Base-by-base conservation (phyloP, 129 eudicot genomes). In the Silybum marianum region DNA sequence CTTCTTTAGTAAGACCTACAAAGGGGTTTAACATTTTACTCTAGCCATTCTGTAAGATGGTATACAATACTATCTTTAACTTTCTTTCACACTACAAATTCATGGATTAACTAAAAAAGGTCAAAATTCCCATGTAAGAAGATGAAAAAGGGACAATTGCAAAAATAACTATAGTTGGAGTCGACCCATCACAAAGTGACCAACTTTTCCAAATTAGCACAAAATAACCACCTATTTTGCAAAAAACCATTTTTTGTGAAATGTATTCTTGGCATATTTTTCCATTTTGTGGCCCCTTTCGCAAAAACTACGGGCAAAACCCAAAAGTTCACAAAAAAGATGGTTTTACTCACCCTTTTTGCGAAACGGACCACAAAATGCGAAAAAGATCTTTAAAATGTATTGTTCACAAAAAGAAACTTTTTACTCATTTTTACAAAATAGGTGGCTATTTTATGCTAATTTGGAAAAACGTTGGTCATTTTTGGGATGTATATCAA, bases 121-220 rank as follows among this genome's bases (percentile, higher is more conserved):
- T 44, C 54, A 44, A 11, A 42, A 42, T 42, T 16, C 65, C 65
- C 22, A 58, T 58, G 66, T 18, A 58, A 54, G 63, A 54, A 54
- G 22, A 18, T 58, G 23, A 58, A 58, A 58, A n/a, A 6, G 22
- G 63, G 63, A 51, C 63, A 51, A 51, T 4, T 1, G 63, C 22
- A 51, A 58, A 58, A 54, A 18, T 18, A 6, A 58, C 23, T 58
- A 58, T 58, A 58, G 23, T 58, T 58, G 66, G 22, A 58, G 66
- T 58, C n/a, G 23, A 58, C 66, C 23, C 66, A n/a, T 19, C 66
- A 51, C 8, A 51, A 18, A 51, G 36, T 16, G 63, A n/a, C 23
- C 66, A 58, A 58, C 66, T 58, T 58, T 58, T 58, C 66, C 66
- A 58, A 58, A 58, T 58, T 58, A n/a, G 23, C 23, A 58, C 66